Evolutionary conservation across 345 rosid genomes (phyloP), one percentile per base, ranked within the genome.

Genomic region (Boechera retrofracta): DNA sequence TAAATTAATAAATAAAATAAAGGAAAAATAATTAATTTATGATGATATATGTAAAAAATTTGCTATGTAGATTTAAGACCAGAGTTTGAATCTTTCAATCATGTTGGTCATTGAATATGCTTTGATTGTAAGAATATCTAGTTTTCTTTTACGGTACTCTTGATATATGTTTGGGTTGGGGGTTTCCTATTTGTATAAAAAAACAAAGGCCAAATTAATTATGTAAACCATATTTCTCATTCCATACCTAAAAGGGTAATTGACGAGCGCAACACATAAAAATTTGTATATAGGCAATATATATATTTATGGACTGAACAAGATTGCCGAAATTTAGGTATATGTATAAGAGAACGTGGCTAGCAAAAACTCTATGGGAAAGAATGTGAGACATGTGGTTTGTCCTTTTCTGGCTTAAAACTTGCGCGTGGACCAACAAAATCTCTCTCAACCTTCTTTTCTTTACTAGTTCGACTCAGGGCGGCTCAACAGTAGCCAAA

Each of bases 341-440:
- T 41, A 63, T 3, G 24, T 31, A 16, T 31, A 28, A 49, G 53
- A 75, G 29, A 75, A 59, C 74, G 79, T 75, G 79, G 74, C 45
- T 68, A 51, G 36, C 79, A 75, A 60, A 44, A 75, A 58, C 74
- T 59, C 47, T 38, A 29, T 18, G 11, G 36, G 6, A 48, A 73
- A 57, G 62, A 49, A 62, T 8, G 42, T 9, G 35, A 5, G 35
- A 75, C 62, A 58, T 67, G 79, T 75, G 31, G 66, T 67, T 66
- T 75, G 78, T 75, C 78, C 0, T 75, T 75, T 75, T 75, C 61
- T 65, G 52, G 32, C n/a, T 52, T 28, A 11, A 63, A 45, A 51
- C 62, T 28, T 73, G 9, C 13, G 41, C 53, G 62, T 52, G 52
- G 53, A 73, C 52, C 62, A 18, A 29, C 64, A 15, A 55, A 39